Percentiles rank a stretch among this genome's conserved stretches.
Conservation (phyloP, 2,329 filamentous ascomycete genomes). For the Dryadomyces quercivorus region DNA sequence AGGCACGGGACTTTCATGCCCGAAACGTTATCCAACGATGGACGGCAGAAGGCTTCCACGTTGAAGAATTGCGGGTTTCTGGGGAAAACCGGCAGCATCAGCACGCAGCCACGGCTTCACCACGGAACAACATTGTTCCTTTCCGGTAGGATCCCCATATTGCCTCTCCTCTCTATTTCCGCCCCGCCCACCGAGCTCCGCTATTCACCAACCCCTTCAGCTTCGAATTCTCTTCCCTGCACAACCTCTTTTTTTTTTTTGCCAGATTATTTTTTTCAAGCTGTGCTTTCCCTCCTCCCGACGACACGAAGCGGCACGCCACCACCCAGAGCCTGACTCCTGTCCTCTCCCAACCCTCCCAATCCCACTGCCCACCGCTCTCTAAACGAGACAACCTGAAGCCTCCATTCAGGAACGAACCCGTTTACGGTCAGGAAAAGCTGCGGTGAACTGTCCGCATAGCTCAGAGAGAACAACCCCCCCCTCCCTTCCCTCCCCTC, state of each 20-base stretch:
- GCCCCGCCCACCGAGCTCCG: conserved; percentile 3
- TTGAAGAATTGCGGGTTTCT: too few relatives aligned
- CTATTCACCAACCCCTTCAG: conserved; percentile 4
- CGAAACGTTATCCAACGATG: too few relatives aligned
- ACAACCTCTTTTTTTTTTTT: neutral
- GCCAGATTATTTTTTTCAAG: neutral
- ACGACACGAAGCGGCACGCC: neutral
- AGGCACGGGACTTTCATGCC: too few relatives aligned
- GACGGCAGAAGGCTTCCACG: too few relatives aligned
- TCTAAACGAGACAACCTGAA: neutral
- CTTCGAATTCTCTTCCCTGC: conserved; percentile 1
- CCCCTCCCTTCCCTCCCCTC: neutral
- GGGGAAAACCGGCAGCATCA: neutral
- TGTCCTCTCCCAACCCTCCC: neutral
- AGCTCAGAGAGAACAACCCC: neutral
- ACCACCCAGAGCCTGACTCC: neutral
- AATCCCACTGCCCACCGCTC: neutral
- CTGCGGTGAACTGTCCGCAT: neutral
- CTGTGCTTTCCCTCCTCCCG: neutral
- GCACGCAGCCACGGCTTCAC: neutral
- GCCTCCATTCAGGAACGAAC: neutral
- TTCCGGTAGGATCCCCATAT: neutral
- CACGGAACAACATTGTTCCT: conserved; percentile 2
- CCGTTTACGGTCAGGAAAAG: neutral
- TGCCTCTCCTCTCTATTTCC: neutral